Evolutionary conservation across 306 rosid species (phyloP).

Genomic region (Fagus sylvatica): DNA sequence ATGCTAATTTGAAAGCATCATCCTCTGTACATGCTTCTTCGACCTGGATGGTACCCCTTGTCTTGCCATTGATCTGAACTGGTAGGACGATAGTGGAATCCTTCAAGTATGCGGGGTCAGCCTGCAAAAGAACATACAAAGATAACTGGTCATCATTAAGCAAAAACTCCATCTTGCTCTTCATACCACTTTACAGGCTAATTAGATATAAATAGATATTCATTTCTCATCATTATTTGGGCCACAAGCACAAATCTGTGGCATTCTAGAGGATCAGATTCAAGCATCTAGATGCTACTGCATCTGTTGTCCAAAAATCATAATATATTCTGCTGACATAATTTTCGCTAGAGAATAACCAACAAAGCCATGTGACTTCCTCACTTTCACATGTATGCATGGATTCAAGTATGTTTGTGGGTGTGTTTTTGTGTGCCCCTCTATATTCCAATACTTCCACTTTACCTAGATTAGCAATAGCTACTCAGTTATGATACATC

Average conservation of each 20-base stretch:
- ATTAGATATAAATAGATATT: background rate
- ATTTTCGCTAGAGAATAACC: background rate
- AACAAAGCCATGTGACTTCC: background rate
- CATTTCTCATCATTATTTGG: background rate
- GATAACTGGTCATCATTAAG: background rate
- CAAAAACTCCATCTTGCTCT: background rate
- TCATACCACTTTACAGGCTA: background rate
- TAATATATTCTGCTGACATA: background rate
- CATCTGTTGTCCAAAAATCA: background rate
- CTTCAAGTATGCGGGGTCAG: slow-evolving; percentile 68
- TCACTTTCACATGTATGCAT: background rate
- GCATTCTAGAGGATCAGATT: background rate
- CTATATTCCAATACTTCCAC: background rate
- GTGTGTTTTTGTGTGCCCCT: background rate
- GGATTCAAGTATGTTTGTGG: background rate
- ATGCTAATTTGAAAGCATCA: slow-evolving; percentile 71
- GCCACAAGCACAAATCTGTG: background rate
- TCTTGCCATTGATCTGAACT: slow-evolving; percentile 95
- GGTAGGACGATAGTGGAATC: slow-evolving; percentile 72
- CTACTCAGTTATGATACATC: background rate
- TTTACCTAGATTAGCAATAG: background rate
- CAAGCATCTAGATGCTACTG: background rate
- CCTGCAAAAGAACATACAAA: slow-evolving; percentile 48
- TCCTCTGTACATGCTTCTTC: slow-evolving; percentile 88
- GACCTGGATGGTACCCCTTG: slow-evolving; percentile 84